These are phyloP conservation scores for Cutaneotrichosporon sp. DNA, from an alignment of 1,284 basidiomycete genomes.

Conservation along the genomic window DNA sequence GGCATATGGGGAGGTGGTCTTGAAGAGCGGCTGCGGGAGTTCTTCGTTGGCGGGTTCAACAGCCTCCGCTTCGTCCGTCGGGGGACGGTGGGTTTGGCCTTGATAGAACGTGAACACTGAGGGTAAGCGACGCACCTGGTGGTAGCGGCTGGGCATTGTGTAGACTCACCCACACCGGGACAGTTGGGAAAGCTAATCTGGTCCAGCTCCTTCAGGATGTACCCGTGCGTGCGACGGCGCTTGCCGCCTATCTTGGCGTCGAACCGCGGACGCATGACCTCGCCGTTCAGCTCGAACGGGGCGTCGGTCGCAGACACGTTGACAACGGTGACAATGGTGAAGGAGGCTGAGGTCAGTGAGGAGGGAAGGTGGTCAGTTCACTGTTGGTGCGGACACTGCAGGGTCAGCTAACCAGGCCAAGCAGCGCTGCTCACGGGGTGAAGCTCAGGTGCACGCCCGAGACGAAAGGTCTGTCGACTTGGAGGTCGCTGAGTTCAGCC, in stretches of 20 bases:
- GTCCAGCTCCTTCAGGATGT: conserved; percentile 20
- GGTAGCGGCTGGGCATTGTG: too few species aligned
- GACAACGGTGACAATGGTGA: conserved; percentile 50
- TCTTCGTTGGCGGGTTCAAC: not conserved
- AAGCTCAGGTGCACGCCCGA: conserved; percentile 23
- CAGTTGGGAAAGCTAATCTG: conserved; percentile 6
- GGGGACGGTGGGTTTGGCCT: not conserved
- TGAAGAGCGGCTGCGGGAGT: conserved; percentile 4
- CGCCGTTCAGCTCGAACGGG: too few species aligned
- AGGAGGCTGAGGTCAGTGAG: conserved; percentile 15
- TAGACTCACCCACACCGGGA: not conserved
- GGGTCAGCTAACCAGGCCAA: not conserved
- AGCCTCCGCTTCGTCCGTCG: too few species aligned
- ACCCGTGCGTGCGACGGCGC: not conserved
- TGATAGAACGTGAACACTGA: conserved; percentile 21
- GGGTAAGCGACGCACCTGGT: not conserved
- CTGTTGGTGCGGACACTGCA: not conserved
- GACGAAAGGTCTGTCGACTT: conserved; percentile 4
- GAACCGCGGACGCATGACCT: not conserved
- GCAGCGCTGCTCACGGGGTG: conserved; percentile 18
- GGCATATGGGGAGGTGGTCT: not conserved
- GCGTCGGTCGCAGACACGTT: conserved; percentile 78
- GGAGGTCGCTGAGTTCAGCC: not conserved
- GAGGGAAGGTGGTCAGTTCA: conserved; percentile 17
- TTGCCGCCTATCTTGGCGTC: conserved; percentile 43